Conservation (phyloP, 805 yeast species). For the Ogataea salicorniae region DNA sequence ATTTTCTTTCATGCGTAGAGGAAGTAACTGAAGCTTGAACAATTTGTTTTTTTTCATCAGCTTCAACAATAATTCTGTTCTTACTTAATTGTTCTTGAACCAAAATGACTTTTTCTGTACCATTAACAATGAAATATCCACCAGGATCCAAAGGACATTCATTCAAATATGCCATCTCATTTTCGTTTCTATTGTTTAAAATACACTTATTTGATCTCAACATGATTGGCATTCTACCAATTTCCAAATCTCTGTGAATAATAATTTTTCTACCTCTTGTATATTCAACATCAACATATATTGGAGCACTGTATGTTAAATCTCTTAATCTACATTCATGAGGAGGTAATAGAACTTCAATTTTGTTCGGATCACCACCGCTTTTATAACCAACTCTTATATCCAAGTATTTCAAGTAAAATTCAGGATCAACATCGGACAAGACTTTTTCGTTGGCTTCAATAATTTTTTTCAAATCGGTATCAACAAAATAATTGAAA, state of each 20-base stretch:
- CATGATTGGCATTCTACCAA: conserved; percentile 99
- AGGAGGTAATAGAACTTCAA: conserved; percentile 71
- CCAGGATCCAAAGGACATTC: conserved; percentile 99
- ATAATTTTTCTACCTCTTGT: conserved; percentile 92
- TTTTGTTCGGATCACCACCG: conserved; percentile 38
- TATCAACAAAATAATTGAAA: conserved; percentile 94
- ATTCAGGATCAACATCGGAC: conserved; percentile 96
- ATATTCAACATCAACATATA: conserved; percentile 94
- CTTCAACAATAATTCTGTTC: conserved; percentile 96
- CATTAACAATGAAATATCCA: conserved; percentile 95
- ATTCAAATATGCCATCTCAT: conserved; percentile 78
- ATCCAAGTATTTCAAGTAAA: conserved; percentile 87
- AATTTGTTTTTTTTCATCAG: conserved; percentile 88
- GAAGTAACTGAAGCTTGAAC: conserved; percentile 98
- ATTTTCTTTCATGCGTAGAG: conserved; percentile 96
- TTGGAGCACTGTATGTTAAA: conserved; percentile 90
- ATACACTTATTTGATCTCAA: conserved; percentile 89
- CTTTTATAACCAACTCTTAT: conserved; percentile 84
- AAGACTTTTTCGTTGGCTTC: conserved; percentile 84
- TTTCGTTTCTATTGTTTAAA: conserved; percentile 69
- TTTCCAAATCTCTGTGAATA: conserved; percentile 83
- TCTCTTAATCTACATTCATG: conserved; percentile 95
- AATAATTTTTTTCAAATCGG: conserved; percentile 87
- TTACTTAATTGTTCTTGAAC: conserved; percentile 96
- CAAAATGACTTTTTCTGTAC: conserved; percentile 94